Percentiles rank a stretch among this genome's conserved stretches.
These are phyloP conservation scores for Geosmithia putterillii DNA, from an alignment of 2,329 filamentous ascomycete species.

Conservation along the genomic window DNA sequence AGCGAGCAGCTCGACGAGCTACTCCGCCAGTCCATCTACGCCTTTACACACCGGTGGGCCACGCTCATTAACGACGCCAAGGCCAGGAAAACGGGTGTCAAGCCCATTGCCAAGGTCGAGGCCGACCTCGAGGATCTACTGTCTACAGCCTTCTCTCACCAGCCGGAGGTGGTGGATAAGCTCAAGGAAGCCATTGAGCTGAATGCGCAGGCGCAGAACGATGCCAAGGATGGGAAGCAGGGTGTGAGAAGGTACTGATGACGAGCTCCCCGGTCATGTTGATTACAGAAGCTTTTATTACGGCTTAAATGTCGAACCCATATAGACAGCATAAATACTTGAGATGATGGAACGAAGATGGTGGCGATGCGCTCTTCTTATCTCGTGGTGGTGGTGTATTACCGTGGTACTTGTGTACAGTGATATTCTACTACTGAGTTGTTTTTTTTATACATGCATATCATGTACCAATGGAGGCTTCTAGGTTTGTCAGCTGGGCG, in stretches of 20 bases:
- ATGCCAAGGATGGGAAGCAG: conserved; percentile 23
- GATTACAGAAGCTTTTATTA: no score
- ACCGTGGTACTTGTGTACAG: no score
- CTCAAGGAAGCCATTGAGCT: conserved; percentile 49
- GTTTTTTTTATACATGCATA: neutral
- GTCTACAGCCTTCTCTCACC: conserved; percentile 42
- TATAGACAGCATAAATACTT: no score
- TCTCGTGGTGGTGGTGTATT: no score
- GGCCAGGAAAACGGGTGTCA: conserved; percentile 32
- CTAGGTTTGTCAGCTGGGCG: neutral
- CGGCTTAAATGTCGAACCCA: no score
- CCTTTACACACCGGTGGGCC: conserved; percentile 50
- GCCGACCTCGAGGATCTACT: conserved; percentile 45
- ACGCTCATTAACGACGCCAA: conserved; percentile 35
- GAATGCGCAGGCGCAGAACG: conserved; percentile 39
- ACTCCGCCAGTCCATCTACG: conserved; percentile 48
- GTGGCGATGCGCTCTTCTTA: no score
- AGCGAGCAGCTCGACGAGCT: conserved; percentile 53
- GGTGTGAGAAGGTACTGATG: conserved; percentile 20
- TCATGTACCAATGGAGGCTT: neutral
- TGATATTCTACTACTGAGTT: no score
- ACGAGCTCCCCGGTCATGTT: no score
- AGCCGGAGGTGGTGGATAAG: conserved; percentile 46
- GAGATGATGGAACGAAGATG: no score
- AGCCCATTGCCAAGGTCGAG: conserved; percentile 38